These are phyloP conservation scores for Calocera viscosa DNA, from an alignment of 768 basidiomycete genomes.

Conservation along the genomic window DNA sequence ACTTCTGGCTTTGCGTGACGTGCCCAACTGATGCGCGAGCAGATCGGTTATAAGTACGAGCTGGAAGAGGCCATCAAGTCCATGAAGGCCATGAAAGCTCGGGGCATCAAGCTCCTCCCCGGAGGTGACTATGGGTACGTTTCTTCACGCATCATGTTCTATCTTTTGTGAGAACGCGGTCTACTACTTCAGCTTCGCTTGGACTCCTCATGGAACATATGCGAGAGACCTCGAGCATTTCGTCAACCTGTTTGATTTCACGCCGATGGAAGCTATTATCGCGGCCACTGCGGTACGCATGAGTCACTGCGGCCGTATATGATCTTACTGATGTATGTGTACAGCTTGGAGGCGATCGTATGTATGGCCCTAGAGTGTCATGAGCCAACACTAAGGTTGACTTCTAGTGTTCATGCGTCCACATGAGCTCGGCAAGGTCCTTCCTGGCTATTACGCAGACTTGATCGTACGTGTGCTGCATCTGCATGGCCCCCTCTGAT, in stretches of 20 bases:
- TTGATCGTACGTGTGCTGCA: slow-evolving; percentile 18
- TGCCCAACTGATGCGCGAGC: slow-evolving; percentile 15
- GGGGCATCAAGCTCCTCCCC: slow-evolving; percentile 29
- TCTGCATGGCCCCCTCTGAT: background rate
- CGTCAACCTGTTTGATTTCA: slow-evolving; percentile 27
- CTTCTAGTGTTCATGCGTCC: slow-evolving; percentile 20
- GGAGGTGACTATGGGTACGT: slow-evolving; percentile 31
- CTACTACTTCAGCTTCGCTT: background rate
- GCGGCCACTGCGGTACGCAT: slow-evolving; percentile 23
- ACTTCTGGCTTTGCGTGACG: background rate
- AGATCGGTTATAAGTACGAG: slow-evolving; percentile 24
- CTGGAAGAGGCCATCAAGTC: slow-evolving; percentile 27
- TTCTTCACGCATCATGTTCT: background rate
- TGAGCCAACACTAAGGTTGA: background rate
- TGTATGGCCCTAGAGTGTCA: background rate
- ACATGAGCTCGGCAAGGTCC: slow-evolving; percentile 29
- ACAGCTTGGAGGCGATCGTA: slow-evolving; percentile 23
- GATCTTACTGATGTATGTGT: background rate
- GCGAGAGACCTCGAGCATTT: slow-evolving; percentile 29
- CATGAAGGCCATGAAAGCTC: slow-evolving; percentile 29
- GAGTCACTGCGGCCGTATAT: background rate
- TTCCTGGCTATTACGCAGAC: slow-evolving; percentile 30
- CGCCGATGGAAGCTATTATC: slow-evolving; percentile 31
- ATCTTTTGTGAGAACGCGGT: background rate
- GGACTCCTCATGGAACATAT: slow-evolving; percentile 26